Conservation (phyloP, 2,329 filamentous ascomycete genomes). For the Cladosporium austrohemisphaericum region DNA sequence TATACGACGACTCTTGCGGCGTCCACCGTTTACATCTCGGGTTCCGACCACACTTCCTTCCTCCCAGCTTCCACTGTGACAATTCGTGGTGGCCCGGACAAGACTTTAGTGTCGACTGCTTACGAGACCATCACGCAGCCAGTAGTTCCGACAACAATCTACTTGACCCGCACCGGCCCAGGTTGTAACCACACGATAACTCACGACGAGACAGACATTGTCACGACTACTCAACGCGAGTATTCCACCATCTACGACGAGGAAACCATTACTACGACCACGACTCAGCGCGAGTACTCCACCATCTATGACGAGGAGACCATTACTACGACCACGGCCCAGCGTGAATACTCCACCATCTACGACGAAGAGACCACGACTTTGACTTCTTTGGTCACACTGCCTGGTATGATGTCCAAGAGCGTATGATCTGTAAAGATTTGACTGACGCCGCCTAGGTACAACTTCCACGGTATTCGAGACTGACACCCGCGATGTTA, state of each 20-base stretch:
- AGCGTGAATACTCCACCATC: background rate
- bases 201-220: background rate
- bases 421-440: background rate
- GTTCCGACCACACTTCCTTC: background rate
- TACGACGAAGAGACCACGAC: constrained; percentile 5
- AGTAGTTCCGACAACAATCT: constrained; percentile 1
- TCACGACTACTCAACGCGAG: background rate
- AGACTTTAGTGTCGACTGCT: background rate
- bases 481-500: background rate
- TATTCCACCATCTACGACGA: background rate
- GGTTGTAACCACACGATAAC: constrained; percentile 6
- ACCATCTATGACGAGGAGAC: constrained; percentile 2
- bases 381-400: background rate
- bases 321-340: background rate
- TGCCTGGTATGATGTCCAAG: background rate
- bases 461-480: background rate
- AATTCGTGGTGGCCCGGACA: background rate
- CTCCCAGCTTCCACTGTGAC: constrained; percentile 1
- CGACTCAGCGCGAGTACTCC: background rate
- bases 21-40: background rate
- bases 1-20: background rate
- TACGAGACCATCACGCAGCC: background rate
- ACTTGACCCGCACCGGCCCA: background rate
- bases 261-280: background rate
- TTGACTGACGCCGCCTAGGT: background rate